Evolutionary conservation across 306 rosid genomes (phyloP), one percentile per base, ranked within the genome.

Genomic region (Urtica urens): DNA sequence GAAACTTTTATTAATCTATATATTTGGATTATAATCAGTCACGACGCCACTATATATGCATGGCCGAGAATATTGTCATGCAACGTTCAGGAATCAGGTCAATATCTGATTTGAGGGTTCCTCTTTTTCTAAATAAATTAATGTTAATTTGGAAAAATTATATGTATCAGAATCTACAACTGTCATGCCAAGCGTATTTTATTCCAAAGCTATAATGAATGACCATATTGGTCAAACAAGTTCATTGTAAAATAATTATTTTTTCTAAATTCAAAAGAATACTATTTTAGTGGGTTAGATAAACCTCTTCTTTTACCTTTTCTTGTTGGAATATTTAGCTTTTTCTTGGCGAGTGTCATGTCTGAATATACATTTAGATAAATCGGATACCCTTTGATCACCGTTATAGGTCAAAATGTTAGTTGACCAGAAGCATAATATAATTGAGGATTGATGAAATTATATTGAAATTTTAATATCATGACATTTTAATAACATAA

Each of bases 31-130:
- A 35, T 10, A 38, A 39, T 27, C 25, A 25, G 26, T 39, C 53
- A 24, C 59, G 24, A 59, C 60, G 21, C 64, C 64, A 51, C 10
- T n/a, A n/a, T n/a, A n/a, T n/a, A n/a, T 57, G 71, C 65, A 57
- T 43, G 59, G 59, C 59, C 29, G n/a, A 42, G 11, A 41, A 42
- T 26, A 33, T 35, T 50, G 49, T 54, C 59, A 40, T 61, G 66
- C 52, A 48, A 61, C 53, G 46, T 60, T 51, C 18, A n/a, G n/a
- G n/a, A n/a, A n/a, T n/a, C n/a, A 30, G 35, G 37, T 50, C 41
- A 39, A 39, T 24, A 9, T 10, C 24, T 25, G 3, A 25, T 59
- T 38, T 59, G 20, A 24, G 21, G 11, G 18, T 49, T 20, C 14
- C 33, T 28, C 6, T 4, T n/a, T n/a, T n/a, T n/a, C n/a, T n/a